Evolutionary conservation across 179 eudicot species (phyloP).

Genomic region (Dionaea muscipula): DNA sequence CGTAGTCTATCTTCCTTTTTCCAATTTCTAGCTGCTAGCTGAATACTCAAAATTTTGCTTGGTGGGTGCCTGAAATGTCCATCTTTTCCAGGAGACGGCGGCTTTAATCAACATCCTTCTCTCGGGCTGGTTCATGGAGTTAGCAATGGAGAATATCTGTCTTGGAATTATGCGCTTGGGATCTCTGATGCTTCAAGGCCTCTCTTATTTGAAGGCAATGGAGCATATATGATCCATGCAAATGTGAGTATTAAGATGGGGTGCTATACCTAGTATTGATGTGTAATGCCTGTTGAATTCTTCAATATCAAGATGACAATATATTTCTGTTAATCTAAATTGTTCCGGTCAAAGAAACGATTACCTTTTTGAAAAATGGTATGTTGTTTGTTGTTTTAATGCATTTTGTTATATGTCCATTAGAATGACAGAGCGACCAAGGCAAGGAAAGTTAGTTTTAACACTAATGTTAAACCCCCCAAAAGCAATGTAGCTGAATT

Average conservation of each 20-base stretch:
- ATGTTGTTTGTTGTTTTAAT: too few relatives aligned
- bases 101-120: conserved; percentile 15
- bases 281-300: too few relatives aligned
- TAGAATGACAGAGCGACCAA: too few relatives aligned
- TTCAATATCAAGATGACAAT: too few relatives aligned
- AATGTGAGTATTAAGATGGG: conserved; percentile 21
- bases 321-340: too few relatives aligned
- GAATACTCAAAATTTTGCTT: neutral
- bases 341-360: too few relatives aligned
- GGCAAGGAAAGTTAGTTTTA: too few relatives aligned
- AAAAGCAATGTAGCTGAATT: too few relatives aligned
- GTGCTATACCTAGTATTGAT: too few relatives aligned
- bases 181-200: conserved; percentile 15
- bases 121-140: conserved; percentile 15
- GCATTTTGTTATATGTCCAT: too few relatives aligned
- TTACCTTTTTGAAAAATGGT: too few relatives aligned
- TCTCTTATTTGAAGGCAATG: conserved; percentile 19
- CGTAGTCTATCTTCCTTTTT: neutral
- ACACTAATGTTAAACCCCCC: too few relatives aligned
- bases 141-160: conserved; percentile 17
- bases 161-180: conserved; percentile 37
- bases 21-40: neutral
- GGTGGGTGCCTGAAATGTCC: conserved; percentile 2
- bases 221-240: conserved; percentile 13
- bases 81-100: conserved; percentile 25